These are phyloP conservation scores for Xylaria acuta DNA, from an alignment of 495 filamentous ascomycete genomes.

Conservation along the genomic window DNA sequence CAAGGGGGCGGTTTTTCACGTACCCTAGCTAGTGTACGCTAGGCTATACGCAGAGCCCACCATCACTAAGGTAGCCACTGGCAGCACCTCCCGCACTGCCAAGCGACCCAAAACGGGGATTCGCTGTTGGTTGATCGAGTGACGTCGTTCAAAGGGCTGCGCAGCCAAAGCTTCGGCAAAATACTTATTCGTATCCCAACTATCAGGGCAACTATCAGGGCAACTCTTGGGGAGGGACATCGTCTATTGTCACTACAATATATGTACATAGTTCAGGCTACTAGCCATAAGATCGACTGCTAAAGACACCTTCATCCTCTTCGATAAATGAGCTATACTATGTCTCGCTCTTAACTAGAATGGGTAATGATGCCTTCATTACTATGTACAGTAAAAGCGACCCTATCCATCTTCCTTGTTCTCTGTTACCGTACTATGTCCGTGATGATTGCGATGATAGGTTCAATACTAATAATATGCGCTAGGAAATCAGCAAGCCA, in stretches of 20 bases:
- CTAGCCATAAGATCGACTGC: neutral
- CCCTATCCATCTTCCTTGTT: neutral
- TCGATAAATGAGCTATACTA: neutral
- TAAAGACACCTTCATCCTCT: neutral
- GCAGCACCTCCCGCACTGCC: slow-evolving; percentile 15
- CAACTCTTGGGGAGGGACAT: neutral
- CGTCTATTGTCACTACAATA: too few relatives aligned
- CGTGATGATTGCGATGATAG: neutral
- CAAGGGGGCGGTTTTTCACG: neutral
- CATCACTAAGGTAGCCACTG: neutral
- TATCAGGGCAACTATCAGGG: neutral
- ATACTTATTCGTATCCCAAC: neutral
- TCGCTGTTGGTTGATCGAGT: neutral
- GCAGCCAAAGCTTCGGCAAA: neutral
- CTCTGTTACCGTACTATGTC: neutral
- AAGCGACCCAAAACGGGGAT: neutral
- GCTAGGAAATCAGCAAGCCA: slow-evolving; percentile 5
- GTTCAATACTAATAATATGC: neutral
- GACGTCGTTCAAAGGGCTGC: slow-evolving; percentile 14
- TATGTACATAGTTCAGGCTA: neutral
- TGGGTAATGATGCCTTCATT: neutral
- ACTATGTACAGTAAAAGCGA: neutral
- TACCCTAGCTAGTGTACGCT: neutral
- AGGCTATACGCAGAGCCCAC: neutral
- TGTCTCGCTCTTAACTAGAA: neutral